A percentile compares a stretch with the other conserved stretches of the same genome.
These are phyloP conservation scores for Lepidopterella palustris DNA, from an alignment of 495 filamentous ascomycete species.

Conservation along the genomic window DNA sequence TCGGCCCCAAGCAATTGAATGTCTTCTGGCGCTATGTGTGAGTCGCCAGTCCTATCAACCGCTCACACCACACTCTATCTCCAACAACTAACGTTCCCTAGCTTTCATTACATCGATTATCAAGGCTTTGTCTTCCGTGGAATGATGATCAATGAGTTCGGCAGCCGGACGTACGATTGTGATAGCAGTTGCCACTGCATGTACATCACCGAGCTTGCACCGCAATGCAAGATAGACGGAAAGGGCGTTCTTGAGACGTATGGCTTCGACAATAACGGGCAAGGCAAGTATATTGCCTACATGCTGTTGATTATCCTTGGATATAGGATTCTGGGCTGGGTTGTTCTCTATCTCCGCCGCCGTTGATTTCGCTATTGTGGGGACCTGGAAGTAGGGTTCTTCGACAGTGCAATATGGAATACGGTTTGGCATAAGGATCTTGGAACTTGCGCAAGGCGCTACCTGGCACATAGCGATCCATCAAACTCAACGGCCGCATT, in stretches of 20 bases:
- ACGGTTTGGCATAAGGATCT: no score
- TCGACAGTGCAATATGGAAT: no score
- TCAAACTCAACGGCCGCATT: no score
- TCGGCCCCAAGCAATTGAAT: slow-evolving; percentile 62
- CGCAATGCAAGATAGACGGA: slow-evolving; percentile 61
- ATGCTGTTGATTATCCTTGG: slow-evolving; percentile 65
- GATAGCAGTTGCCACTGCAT: slow-evolving; percentile 54
- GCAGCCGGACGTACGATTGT: slow-evolving; percentile 54
- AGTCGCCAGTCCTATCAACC: no score
- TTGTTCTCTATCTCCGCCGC: slow-evolving; percentile 34
- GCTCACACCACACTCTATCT: no score
- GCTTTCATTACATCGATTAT: slow-evolving; percentile 79
- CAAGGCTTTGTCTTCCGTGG: slow-evolving; percentile 78
- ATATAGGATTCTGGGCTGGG: slow-evolving; percentile 59
- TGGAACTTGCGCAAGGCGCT: no score
- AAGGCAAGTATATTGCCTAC: slow-evolving; percentile 68
- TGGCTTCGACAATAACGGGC: slow-evolving; percentile 56
- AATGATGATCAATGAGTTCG: slow-evolving; percentile 87
- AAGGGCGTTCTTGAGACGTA: slow-evolving; percentile 60
- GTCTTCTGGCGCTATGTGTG: slow-evolving; percentile 80
- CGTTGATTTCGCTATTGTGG: no score
- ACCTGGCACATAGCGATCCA: no score
- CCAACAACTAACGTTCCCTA: no score
- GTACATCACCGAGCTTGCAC: slow-evolving; percentile 56
- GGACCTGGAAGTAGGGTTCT: no score